These are phyloP conservation scores for Xylaria digitata DNA, from an alignment of 2,329 filamentous ascomycete species.

Conservation along the genomic window DNA sequence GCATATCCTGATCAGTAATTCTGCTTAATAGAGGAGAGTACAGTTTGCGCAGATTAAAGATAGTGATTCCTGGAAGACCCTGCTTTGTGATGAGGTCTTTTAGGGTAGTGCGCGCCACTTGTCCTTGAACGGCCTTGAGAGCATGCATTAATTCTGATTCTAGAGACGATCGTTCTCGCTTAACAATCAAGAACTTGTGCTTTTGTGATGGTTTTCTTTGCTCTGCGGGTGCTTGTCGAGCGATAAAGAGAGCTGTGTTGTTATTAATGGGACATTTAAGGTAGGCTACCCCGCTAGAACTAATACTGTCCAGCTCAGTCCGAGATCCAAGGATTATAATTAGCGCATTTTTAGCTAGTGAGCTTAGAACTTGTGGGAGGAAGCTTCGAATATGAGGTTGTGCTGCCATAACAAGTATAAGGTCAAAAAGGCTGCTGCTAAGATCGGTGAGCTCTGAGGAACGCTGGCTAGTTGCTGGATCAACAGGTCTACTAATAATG, in stretches of 20 bases:
- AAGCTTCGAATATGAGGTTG: neutral
- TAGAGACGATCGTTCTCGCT: slow-evolving; percentile 10
- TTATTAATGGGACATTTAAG: slow-evolving; percentile 6
- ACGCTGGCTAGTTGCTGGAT: slow-evolving; percentile 9
- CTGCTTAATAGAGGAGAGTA: slow-evolving; percentile 23
- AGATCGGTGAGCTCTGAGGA: neutral
- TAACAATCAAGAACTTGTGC: slow-evolving; percentile 31
- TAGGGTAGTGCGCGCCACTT: slow-evolving; percentile 1
- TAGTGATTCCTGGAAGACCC: slow-evolving; percentile 1
- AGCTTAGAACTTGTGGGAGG: neutral
- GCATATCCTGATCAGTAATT: slow-evolving; percentile 33
- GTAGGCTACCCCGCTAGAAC: neutral
- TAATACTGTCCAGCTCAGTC: neutral
- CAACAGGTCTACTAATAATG: slow-evolving; percentile 3
- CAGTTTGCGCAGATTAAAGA: slow-evolving; percentile 32
- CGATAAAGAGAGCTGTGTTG: neutral
- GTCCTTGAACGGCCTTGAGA: neutral
- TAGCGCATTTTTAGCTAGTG: slow-evolving; percentile 2
- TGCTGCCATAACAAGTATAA: slow-evolving; percentile 3
- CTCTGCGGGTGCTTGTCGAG: neutral
- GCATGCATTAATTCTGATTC: slow-evolving; percentile 12
- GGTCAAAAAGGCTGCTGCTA: neutral
- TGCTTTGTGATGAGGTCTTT: slow-evolving; percentile 22
- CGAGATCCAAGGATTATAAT: neutral
- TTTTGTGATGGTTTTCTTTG: neutral